Conservation (phyloP, 2,329 filamentous ascomycete genomes). For the Chaetomium strumarium region DNA sequence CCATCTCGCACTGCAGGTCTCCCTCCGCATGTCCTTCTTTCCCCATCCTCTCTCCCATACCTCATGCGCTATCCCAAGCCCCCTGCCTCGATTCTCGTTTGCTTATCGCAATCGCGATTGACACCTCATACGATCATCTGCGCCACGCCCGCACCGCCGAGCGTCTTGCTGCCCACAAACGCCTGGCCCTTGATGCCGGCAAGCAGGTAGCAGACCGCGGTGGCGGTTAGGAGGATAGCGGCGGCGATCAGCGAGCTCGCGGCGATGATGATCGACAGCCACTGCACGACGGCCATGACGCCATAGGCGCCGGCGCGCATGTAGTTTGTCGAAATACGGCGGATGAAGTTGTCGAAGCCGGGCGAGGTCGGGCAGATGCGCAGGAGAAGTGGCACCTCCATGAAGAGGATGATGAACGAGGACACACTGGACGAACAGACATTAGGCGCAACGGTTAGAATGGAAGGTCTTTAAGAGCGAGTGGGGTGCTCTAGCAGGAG, state of each 20-base stretch:
- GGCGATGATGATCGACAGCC: constrained; percentile 63
- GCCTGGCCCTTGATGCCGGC: constrained; percentile 77
- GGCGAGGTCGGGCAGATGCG: constrained; percentile 95
- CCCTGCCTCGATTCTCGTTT: background rate
- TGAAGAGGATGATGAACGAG: constrained; percentile 70
- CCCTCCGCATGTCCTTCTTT: background rate
- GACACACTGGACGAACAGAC: constrained; percentile 47
- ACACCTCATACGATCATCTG: constrained; percentile 86
- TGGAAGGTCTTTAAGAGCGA: background rate
- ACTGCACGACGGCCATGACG: constrained; percentile 76
- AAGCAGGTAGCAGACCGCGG: constrained; percentile 72
- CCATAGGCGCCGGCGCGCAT: constrained; percentile 87
- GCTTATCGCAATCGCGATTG: background rate
- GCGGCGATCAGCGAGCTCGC: constrained; percentile 76
- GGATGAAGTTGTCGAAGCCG: constrained; percentile 83
- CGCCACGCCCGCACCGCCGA: constrained; percentile 87
- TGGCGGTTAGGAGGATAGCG: constrained; percentile 72
- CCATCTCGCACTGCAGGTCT: too few relatives aligned
- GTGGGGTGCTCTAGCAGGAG: background rate
- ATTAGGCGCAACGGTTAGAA: background rate
- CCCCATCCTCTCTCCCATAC: background rate
- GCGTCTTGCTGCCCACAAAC: constrained; percentile 89
- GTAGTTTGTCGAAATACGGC: constrained; percentile 91
- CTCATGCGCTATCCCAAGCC: background rate
- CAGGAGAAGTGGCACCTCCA: constrained; percentile 88